Evolutionary conservation across 768 basidiomycete genomes (phyloP), one percentile per base, ranked within the genome.

Genomic region (Termitomyces sp.): DNA sequence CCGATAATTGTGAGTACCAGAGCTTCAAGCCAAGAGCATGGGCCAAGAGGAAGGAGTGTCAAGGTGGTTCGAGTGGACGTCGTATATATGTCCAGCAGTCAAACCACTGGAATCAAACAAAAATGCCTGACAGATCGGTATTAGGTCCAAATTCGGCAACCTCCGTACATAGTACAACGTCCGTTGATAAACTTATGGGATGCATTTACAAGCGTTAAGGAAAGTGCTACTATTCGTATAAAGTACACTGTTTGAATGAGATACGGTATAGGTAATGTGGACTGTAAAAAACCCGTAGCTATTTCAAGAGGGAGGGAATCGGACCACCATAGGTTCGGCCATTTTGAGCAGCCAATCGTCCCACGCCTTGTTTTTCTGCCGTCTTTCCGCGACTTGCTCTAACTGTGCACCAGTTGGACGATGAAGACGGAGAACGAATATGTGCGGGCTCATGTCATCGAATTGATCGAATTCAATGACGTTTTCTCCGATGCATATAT

Each of bases 371-470:
- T 77, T 66, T 54, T 70, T 73, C 44, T 67, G 61, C 4, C 67
- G 61, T 43, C 64, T 63, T 30, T 66, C 61, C 41, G 63, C 61
- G n/a, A 74, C 59, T 56, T 72, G 64, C 25, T 67, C 62, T 2
- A 82, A 61, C 62, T 85, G 84, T 2, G 62, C 66, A 8, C 45
- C 60, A 7, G 80, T 83, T 4, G 84, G 84, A 37, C 64, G 71
- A 64, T 85, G 83, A 1, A 70, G 73, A 47, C 76, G 75, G 5
- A 85, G 67, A 28, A 80, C 69, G 48, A 83, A 71, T 25, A 73
- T 66, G 55, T 79, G 76, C 32, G 71, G 66, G 7, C 77, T 76
- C 67, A 81, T 66, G 61, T 79, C 78, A 19, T 64, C 66, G 30
- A 61, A 64, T 52, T 82, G 82, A 32, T 58, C 62, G 32, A 85